phyloP scores from a whole-genome alignment of 1,284 basidiomycete species.

The Pseudozyma hubeiensis region DNA sequence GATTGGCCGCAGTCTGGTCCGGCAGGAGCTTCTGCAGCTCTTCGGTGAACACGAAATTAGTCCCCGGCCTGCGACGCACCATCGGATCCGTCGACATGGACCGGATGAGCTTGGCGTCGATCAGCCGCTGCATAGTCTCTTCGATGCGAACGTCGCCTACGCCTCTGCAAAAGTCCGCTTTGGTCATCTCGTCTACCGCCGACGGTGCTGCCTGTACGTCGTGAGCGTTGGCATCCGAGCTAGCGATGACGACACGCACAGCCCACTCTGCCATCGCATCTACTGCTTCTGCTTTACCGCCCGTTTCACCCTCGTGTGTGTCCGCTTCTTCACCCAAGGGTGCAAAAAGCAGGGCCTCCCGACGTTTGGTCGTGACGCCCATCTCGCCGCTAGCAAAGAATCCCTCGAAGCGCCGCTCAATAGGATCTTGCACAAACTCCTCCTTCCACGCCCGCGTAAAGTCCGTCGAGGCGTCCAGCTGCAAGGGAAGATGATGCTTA shows the following conservation, averaged over 20 bases:
- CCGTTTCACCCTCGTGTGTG: neutral
- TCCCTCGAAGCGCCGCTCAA: constrained; percentile 23
- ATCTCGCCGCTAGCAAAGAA: constrained; percentile 24
- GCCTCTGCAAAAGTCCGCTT: constrained; percentile 30
- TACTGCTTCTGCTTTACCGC: neutral
- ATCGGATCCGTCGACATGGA: constrained; percentile 21
- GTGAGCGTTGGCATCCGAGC: constrained; percentile 1
- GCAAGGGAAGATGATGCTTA: constrained; percentile 34
- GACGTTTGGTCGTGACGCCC: constrained; percentile 29
- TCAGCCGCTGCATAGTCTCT: constrained; percentile 33
- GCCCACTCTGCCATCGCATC: constrained; percentile 35
- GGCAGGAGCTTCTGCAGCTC: constrained; percentile 29
- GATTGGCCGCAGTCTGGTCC: constrained; percentile 7
- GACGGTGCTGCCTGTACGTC: neutral
- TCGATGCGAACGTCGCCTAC: constrained; percentile 44
- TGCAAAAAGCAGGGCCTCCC: constrained; percentile 27
- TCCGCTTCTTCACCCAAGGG: constrained; percentile 14
- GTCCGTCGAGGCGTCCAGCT: constrained; percentile 11
- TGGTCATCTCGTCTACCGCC: constrained; percentile 18
- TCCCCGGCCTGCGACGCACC: constrained; percentile 38
- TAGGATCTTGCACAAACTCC: constrained; percentile 21
- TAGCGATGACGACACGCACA: constrained; percentile 32
- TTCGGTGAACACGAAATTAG: constrained; percentile 48
- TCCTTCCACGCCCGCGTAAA: constrained; percentile 48
- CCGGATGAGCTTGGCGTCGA: constrained; percentile 41